A percentile compares a stretch with the other conserved stretches of the same genome.
These are phyloP conservation scores for Cryptococcus sp. DNA, from an alignment of 1,284 basidiomycete species.

Conservation along the genomic window DNA sequence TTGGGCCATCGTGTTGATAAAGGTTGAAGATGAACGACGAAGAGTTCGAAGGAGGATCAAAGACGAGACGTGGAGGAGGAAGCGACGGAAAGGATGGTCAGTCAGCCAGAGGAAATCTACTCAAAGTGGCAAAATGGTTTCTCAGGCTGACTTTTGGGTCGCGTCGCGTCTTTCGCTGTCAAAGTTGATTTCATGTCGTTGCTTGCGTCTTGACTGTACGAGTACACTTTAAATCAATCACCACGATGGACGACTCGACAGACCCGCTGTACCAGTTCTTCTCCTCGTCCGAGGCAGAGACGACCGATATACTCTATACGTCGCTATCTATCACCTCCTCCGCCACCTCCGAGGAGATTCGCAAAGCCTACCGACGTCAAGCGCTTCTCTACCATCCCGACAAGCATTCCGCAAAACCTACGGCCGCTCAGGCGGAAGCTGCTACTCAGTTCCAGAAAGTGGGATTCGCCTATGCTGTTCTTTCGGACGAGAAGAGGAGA, in stretches of 20 bases:
- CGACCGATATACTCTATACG: conserved; percentile 55
- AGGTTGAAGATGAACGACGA: not conserved
- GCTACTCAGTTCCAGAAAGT: conserved; percentile 76
- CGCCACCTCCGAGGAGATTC: conserved; percentile 62
- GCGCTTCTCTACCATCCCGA: conserved; percentile 83
- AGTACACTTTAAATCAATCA: conserved; percentile 8
- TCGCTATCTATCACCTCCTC: conserved; percentile 57
- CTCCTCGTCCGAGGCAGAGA: conserved; percentile 54
- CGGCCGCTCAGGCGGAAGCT: conserved; percentile 59
- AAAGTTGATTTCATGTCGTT: not conserved
- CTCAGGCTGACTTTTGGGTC: not conserved
- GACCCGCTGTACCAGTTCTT: conserved; percentile 76
- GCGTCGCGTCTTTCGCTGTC: not conserved
- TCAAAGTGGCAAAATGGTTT: not conserved
- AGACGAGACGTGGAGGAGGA: not conserved
- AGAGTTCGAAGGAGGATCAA: not conserved
- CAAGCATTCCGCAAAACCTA: conserved; percentile 64
- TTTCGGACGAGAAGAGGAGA: conserved; percentile 69
- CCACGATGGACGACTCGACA: conserved; percentile 56
- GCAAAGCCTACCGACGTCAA: conserved; percentile 74
- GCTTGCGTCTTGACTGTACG: not conserved
- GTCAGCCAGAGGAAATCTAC: not conserved
- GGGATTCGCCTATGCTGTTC: conserved; percentile 81
- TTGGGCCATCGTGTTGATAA: conserved; percentile 22
- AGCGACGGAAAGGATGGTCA: not conserved